Evolutionary conservation across 345 rosid species (phyloP).

Genomic region (Stellera chamaejasme): DNA sequence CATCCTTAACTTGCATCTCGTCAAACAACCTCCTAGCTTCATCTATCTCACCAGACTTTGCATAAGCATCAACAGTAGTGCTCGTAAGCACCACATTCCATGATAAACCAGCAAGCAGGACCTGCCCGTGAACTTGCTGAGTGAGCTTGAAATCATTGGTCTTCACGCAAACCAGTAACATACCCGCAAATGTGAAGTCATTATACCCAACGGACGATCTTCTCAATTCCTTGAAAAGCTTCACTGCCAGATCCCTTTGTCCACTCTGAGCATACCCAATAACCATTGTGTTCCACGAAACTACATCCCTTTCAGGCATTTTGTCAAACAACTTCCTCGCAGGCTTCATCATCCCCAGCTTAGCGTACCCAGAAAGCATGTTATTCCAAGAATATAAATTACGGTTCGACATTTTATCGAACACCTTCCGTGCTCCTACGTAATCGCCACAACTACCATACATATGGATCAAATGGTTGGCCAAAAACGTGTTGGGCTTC

Average conservation of each 20-base stretch:
- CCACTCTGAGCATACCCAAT: slow-evolving; percentile 50
- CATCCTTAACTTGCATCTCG: slow-evolving; percentile 52
- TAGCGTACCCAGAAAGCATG: slow-evolving; percentile 61
- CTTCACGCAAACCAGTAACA: slow-evolving; percentile 57
- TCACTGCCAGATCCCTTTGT: slow-evolving; percentile 26
- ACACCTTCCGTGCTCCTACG: slow-evolving; percentile 43
- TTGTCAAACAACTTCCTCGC: slow-evolving; percentile 58
- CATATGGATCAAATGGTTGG: slow-evolving; percentile 51
- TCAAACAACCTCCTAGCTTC: slow-evolving; percentile 53
- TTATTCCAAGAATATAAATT: slow-evolving; percentile 66
- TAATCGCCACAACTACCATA: slow-evolving; percentile 40
- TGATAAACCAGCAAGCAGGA: slow-evolving; percentile 48
- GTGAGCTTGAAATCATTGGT: slow-evolving; percentile 30
- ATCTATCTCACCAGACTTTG: slow-evolving; percentile 52
- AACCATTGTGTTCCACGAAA: slow-evolving; percentile 82
- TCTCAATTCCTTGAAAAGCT: slow-evolving; percentile 50
- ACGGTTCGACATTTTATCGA: slow-evolving; percentile 47
- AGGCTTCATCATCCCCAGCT: slow-evolving; percentile 46
- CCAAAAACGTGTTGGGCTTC: slow-evolving; percentile 37
- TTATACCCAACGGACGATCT: slow-evolving; percentile 39
- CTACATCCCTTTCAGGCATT: slow-evolving; percentile 65
- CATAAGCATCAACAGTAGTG: slow-evolving; percentile 52
- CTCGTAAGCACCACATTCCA: slow-evolving; percentile 54
- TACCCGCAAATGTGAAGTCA: slow-evolving; percentile 59
- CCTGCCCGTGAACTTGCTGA: slow-evolving; percentile 75